phyloP scores from a whole-genome alignment of 225 moss, liverwort and hornwort genomes.

The Pseudisothecium myosuroides region DNA sequence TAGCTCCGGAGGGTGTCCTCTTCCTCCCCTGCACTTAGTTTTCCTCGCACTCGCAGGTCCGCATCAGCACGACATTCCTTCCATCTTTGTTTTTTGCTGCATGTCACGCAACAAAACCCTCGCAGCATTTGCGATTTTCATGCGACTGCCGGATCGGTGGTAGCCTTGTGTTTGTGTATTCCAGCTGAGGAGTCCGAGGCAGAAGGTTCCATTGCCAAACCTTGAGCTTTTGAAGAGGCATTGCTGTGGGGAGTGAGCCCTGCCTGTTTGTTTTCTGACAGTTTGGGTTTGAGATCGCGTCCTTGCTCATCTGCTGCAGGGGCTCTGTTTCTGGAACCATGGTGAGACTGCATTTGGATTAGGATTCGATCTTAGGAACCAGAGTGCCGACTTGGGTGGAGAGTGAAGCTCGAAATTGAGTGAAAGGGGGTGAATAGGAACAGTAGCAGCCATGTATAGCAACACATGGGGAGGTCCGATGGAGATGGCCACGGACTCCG shows the following conservation, averaged over 20 bases:
- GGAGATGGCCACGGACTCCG: conserved; percentile 44
- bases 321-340: not conserved
- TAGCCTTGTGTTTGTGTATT: not conserved
- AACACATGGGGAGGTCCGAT: conserved; percentile 85
- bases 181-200: not conserved
- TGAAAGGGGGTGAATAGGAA: not conserved
- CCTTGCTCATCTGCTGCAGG: not conserved
- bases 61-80: not conserved
- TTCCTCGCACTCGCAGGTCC: not conserved
- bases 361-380: not conserved
- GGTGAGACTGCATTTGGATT: not conserved
- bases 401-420: not conserved
- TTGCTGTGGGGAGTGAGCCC: not conserved
- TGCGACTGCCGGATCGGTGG: not conserved
- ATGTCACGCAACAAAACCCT: not conserved
- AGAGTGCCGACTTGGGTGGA: not conserved
- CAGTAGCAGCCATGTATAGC: conserved; percentile 49
- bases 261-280: not conserved
- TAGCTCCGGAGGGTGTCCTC: not conserved
- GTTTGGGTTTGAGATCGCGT: not conserved
- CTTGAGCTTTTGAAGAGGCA: not conserved
- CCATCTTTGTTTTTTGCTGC: not conserved
- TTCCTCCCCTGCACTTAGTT: not conserved
- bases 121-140: not conserved
- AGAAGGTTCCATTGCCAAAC: not conserved